Evolutionary conservation across 106 monocot species (phyloP).

Genomic region (Phalaenopsis aphrodite): DNA sequence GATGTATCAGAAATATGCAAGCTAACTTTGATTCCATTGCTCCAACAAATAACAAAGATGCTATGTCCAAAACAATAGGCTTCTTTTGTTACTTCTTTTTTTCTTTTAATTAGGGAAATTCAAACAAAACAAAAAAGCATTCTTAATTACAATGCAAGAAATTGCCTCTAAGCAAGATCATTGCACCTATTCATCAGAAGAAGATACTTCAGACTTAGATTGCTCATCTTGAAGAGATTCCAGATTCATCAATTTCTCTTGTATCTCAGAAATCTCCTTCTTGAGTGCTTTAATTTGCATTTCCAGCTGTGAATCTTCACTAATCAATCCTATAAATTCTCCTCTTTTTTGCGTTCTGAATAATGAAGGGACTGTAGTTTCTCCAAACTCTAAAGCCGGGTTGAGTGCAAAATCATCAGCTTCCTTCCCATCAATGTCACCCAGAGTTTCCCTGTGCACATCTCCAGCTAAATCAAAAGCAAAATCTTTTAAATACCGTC

Average conservation of each 20-base stretch:
- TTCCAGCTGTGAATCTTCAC: conserved; percentile 14
- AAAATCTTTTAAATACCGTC: conserved; percentile 5
- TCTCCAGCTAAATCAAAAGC: not conserved
- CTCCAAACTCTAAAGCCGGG: not conserved
- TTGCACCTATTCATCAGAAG: conserved; percentile 11
- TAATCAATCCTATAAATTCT: not conserved
- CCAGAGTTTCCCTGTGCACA: not conserved
- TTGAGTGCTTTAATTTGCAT: conserved; percentile 19
- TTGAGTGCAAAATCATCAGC: not conserved
- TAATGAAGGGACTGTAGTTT: not conserved
- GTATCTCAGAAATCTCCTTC: conserved; percentile 13
- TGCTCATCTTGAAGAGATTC: conserved; percentile 8
- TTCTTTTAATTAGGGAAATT: not conserved
- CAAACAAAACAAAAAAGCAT: conserved; percentile 8
- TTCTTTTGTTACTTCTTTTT: not conserved
- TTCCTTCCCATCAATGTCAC: not conserved
- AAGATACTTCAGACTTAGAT: conserved; percentile 10
- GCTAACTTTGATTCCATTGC: not conserved
- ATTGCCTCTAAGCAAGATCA: not conserved
- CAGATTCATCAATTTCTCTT: conserved; percentile 13
- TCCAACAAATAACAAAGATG: not conserved
- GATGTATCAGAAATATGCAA: not conserved
- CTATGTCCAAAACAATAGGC: not conserved
- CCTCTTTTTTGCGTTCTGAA: not conserved
- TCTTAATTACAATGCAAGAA: conserved; percentile 2